A percentile compares a stretch with the other conserved stretches of the same genome.
phyloP scores from a whole-genome alignment of 2,329 filamentous ascomycete species.

The Fonsecaea erecta region DNA sequence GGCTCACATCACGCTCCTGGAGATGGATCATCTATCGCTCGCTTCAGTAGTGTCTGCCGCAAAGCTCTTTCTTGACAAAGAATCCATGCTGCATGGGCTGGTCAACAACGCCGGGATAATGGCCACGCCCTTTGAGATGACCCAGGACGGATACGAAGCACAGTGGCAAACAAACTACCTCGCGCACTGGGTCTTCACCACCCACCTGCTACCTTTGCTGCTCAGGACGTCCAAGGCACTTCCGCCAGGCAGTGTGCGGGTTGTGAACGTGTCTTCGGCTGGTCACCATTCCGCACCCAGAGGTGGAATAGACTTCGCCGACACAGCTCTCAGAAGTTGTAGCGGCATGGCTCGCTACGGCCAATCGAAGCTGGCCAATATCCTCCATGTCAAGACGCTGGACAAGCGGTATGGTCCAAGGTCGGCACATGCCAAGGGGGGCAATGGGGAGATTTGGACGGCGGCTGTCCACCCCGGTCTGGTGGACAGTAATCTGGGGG shows the following conservation, averaged over 20 bases:
- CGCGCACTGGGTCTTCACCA: constrained; percentile 39
- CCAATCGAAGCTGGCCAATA: constrained; percentile 56
- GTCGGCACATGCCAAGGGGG: not conserved
- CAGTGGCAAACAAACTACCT: constrained; percentile 43
- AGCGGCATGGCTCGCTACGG: constrained; percentile 51
- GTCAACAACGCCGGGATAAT: constrained; percentile 43
- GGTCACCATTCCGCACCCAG: constrained; percentile 36
- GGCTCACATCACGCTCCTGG: constrained; percentile 44
- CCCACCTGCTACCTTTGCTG: constrained; percentile 30
- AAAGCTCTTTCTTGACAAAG: constrained; percentile 28
- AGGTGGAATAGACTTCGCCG: constrained; percentile 44
- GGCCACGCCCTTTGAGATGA: constrained; percentile 36
- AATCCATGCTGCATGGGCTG: constrained; percentile 42
- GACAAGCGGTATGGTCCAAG: constrained; percentile 44
- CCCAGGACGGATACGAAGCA: constrained; percentile 41
- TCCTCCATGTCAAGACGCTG: constrained; percentile 52
- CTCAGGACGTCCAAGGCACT: constrained; percentile 9
- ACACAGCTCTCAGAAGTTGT: constrained; percentile 36
- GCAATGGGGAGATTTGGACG: constrained; percentile 47
- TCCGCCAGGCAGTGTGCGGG: constrained; percentile 48
- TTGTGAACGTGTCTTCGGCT: constrained; percentile 48
- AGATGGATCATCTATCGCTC: constrained; percentile 39
- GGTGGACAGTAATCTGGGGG: constrained; percentile 50
- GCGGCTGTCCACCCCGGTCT: constrained; percentile 56
- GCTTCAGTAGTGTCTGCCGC: constrained; percentile 54